A percentile compares a stretch with the other conserved stretches of the same genome.
Evolutionary conservation across 257 asterid genomes (phyloP).

Genomic region (Misopates orontium): DNA sequence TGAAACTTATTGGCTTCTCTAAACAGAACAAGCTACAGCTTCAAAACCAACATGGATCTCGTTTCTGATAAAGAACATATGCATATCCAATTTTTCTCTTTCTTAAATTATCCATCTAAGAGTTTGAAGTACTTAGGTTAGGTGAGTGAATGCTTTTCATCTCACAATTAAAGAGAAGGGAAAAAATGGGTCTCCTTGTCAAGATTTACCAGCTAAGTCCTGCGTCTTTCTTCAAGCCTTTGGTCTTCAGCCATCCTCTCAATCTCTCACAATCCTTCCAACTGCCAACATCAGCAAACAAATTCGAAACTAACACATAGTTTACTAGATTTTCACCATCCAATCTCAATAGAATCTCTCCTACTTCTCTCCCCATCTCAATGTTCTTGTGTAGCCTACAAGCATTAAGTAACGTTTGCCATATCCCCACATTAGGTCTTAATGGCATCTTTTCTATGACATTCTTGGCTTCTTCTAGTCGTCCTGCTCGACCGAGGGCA

Average conservation of each 20-base stretch:
- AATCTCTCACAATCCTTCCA: constrained; percentile 59
- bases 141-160: constrained; percentile 35
- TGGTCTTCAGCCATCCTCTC: constrained; percentile 42
- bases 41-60: no score
- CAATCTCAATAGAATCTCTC: constrained; percentile 44
- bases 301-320: constrained; percentile 54
- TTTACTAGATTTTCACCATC: constrained; percentile 57
- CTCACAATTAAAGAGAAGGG: no score
- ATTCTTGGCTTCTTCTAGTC: constrained; percentile 50
- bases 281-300: constrained; percentile 46
- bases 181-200: no score
- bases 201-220: constrained; percentile 48
- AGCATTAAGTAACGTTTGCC: constrained; percentile 66
- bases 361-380: constrained; percentile 53
- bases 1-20: no score
- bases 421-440: constrained; percentile 50
- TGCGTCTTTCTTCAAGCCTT: constrained; percentile 57
- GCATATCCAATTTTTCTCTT: constrained; percentile 38
- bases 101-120: constrained; percentile 48
- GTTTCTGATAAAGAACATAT: neutral
- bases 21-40: no score
- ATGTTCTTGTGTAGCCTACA: constrained; percentile 50
- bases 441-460: constrained; percentile 57
- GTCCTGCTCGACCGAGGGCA: constrained; percentile 60
- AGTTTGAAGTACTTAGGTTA: no score